These are phyloP conservation scores for Volvox reticuliferus DNA, from an alignment of 139 green algal genomes.

Conservation along the genomic window DNA sequence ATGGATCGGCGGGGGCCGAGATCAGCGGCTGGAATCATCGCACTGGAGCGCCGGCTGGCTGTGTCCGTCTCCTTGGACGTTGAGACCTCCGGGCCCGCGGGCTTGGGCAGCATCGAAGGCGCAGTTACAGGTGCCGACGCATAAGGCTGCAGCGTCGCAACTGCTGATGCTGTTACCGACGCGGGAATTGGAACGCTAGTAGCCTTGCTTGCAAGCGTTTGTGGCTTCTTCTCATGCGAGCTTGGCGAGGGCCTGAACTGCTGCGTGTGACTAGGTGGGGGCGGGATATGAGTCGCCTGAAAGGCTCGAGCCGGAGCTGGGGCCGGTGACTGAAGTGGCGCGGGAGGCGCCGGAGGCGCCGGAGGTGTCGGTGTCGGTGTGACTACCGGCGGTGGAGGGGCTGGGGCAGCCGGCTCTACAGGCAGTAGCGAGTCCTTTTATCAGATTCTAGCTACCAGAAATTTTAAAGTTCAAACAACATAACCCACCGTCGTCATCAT, in stretches of 20 bases:
- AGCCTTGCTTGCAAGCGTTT: neutral
- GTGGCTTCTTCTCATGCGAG: neutral
- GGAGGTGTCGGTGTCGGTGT: neutral
- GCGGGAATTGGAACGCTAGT: neutral
- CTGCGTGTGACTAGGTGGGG: neutral
- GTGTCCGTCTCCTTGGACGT: neutral
- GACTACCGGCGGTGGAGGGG: neutral
- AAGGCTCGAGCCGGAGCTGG: neutral
- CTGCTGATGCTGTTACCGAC: neutral
- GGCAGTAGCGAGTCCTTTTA: neutral
- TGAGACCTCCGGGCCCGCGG: neutral
- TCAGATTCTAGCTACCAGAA: neutral
- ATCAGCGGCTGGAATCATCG: no score
- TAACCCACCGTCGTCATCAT: constrained; percentile 20
- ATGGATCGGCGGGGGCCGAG: neutral
- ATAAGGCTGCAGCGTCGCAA: neutral
- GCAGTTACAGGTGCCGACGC: neutral
- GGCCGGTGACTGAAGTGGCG: neutral
- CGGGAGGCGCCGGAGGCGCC: neutral
- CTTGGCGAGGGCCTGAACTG: neutral
- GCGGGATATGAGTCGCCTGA: neutral
- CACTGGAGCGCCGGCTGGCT: neutral
- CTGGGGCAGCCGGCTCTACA: constrained; percentile 10
- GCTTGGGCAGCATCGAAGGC: neutral
- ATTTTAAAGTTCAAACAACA: neutral